Evolutionary conservation across 257 asterid genomes (phyloP), one percentile per base, ranked within the genome.

Genomic region (Jasminum sambac): DNA sequence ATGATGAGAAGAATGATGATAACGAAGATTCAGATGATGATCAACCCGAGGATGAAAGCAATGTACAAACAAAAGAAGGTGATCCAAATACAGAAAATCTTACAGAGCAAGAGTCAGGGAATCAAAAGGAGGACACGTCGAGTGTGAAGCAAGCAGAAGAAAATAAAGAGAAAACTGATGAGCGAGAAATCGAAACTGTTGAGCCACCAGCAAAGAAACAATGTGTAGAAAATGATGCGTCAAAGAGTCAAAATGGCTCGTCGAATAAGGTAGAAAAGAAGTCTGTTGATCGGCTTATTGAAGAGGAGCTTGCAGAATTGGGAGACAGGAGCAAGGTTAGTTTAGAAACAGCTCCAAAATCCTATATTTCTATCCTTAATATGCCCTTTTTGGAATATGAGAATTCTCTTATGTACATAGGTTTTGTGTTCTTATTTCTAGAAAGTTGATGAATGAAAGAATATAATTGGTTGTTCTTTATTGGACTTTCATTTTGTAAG

Each of bases 271-370:
- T 60, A 0, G 91, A 84, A 74, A 78, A 74, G 59, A 84, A 85
- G 78, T 91, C 99, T 30, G 81, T 94, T 68, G 99, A 94, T 76
- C 74, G 85, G 82, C 70, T 87, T 64, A 94, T 94, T 69, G 99
- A 94, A 72, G 96, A 76, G 2, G 99, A 94, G 87, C 84, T 94
- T 36, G 96, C 96, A 6, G 96, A 91, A 78, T 77, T 94, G 78
- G 93, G 90, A 67, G 95, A 94, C 84, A 91, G 71, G 84, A 84
- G 84, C 82, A 94, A 94, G 96, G 99, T 88, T 72, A 80, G 88
- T 72, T 39, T 34, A 24, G 63, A 41, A 21, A 42, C 63, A 38
- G 52, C 46, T 25, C 52, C 57, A 25, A 43, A n/a, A 41, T 55
- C 16, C 62, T 19, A 55, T 55, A 55, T 52, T 14, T 52, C 19